A percentile compares a stretch with the other conserved stretches of the same genome.
These are phyloP conservation scores for Suillus spraguei DNA, from an alignment of 768 basidiomycete species.

Conservation along the genomic window DNA sequence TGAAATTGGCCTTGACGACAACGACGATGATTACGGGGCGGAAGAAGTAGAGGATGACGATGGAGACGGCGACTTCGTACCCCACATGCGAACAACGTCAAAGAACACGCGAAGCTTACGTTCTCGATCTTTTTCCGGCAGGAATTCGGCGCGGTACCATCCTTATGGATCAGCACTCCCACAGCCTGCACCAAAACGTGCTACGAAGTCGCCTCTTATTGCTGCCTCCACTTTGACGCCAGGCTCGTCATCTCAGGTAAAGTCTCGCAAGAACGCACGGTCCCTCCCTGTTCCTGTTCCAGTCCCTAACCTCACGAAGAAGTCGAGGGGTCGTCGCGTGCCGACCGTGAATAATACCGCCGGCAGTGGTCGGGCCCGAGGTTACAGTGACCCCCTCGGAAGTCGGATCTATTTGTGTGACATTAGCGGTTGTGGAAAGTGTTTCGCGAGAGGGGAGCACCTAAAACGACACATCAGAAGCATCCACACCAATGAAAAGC, in stretches of 20 bases:
- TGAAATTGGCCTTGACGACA: constrained; percentile 22
- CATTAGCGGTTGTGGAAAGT: constrained; percentile 84
- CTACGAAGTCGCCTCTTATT: constrained; percentile 33
- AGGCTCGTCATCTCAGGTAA: constrained; percentile 25
- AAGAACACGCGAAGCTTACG: constrained; percentile 40
- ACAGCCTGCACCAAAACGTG: constrained; percentile 33
- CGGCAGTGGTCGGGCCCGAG: constrained; percentile 19
- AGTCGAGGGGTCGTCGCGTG: constrained; percentile 67
- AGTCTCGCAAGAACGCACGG: constrained; percentile 38
- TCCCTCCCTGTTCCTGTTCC: constrained; percentile 59
- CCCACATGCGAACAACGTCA: constrained; percentile 36
- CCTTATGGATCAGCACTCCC: constrained; percentile 31
- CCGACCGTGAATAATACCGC: constrained; percentile 48
- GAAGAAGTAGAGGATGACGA: constrained; percentile 29
- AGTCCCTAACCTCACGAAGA: constrained; percentile 70
- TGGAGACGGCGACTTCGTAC: constrained; percentile 37
- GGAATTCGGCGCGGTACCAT: constrained; percentile 36
- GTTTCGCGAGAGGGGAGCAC: constrained; percentile 88
- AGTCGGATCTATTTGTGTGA: constrained; percentile 70
- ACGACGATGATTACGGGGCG: constrained; percentile 32
- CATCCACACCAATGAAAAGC: constrained; percentile 92
- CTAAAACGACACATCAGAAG: constrained; percentile 86
- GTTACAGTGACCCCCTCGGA: constrained; percentile 40
- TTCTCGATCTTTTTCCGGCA: constrained; percentile 36
- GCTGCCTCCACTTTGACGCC: constrained; percentile 33